Percentiles rank a stretch among this genome's conserved stretches.
phyloP scores from a whole-genome alignment of 352 stramenopile genomes.

The Phytophthora tubulina region DNA sequence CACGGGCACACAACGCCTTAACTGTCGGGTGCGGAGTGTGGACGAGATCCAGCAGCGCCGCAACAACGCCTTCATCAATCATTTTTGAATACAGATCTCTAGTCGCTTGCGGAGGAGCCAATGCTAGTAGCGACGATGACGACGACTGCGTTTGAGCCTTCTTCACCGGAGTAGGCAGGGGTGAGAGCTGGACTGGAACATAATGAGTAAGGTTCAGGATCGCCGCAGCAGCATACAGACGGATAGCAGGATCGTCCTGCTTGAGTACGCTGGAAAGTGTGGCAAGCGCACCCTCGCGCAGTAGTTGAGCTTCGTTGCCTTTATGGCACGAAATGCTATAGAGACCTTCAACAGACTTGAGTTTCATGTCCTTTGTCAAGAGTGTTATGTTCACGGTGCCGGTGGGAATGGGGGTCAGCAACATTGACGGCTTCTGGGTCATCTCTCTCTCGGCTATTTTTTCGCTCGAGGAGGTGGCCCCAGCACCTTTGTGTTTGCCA shows the following conservation, averaged over 20 bases:
- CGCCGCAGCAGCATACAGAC: conserved; percentile 72
- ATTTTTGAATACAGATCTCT: conserved; percentile 73
- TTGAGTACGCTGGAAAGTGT: conserved; percentile 76
- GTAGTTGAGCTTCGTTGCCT: conserved; percentile 78
- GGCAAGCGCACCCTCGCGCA: conserved; percentile 69
- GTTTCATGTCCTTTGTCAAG: conserved; percentile 75
- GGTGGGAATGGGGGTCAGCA: conserved; percentile 16
- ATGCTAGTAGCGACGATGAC: conserved; percentile 22
- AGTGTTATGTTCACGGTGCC: conserved; percentile 31
- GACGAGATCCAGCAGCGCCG: conserved; percentile 68
- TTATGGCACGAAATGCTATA: conserved; percentile 84
- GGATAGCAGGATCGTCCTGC: conserved; percentile 71
- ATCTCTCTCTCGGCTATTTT: conserved; percentile 34
- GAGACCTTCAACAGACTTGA: conserved; percentile 79
- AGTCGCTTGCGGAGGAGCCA: conserved; percentile 40
- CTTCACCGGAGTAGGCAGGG: conserved; percentile 34
- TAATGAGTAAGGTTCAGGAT: conserved; percentile 77
- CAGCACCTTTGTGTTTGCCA: conserved; percentile 33
- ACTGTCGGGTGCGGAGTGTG: conserved; percentile 71
- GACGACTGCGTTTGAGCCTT: conserved; percentile 28
- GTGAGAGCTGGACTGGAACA: conserved; percentile 18
- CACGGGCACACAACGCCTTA: conserved; percentile 75
- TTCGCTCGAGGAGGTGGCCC: conserved; percentile 1
- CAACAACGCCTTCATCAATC: conserved; percentile 77
- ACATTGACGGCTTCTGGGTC: conserved; percentile 40